phyloP scores from a whole-genome alignment of 805 yeast species.

The Metschnikowia noctiluminum region DNA sequence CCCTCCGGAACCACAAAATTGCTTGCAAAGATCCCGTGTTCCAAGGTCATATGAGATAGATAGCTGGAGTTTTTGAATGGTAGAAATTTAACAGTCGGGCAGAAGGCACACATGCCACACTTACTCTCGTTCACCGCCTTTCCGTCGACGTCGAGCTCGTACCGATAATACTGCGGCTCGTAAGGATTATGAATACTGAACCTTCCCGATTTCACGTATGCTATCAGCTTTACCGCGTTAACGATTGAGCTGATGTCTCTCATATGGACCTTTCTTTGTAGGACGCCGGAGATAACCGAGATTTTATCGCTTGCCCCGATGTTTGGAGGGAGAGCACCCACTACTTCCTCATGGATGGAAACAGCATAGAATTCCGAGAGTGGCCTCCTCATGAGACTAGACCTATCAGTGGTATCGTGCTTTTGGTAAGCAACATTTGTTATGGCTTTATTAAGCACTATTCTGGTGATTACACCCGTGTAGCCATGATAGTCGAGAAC shows the following conservation, averaged over 20 bases:
- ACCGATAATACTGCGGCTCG: slow-evolving; percentile 30
- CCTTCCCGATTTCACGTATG: slow-evolving; percentile 22
- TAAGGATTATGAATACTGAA: slow-evolving; percentile 25
- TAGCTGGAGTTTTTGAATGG: slow-evolving; percentile 34
- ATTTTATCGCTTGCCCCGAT: background rate
- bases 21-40: slow-evolving; percentile 33
- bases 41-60: slow-evolving; percentile 31
- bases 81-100: slow-evolving; percentile 26
- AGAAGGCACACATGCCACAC: slow-evolving; percentile 34
- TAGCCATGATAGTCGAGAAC: slow-evolving; percentile 22
- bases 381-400: slow-evolving; percentile 1
- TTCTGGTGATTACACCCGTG: slow-evolving; percentile 15
- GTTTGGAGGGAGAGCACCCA: slow-evolving; percentile 5
- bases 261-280: slow-evolving; percentile 19
- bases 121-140: slow-evolving; percentile 23
- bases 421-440: slow-evolving; percentile 12
- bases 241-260: slow-evolving; percentile 18
- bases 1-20: slow-evolving; percentile 32
- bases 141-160: slow-evolving; percentile 24
- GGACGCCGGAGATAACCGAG: slow-evolving; percentile 13
- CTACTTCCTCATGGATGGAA: slow-evolving; percentile 5
- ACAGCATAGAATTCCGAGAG: slow-evolving; percentile 6
- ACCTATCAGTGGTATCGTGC: slow-evolving; percentile 9
- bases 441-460: slow-evolving; percentile 14
- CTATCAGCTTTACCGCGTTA: slow-evolving; percentile 21